Evolutionary conservation across 345 rosid genomes (phyloP).

Genomic region (Rhodomyrtus tomentosa): DNA sequence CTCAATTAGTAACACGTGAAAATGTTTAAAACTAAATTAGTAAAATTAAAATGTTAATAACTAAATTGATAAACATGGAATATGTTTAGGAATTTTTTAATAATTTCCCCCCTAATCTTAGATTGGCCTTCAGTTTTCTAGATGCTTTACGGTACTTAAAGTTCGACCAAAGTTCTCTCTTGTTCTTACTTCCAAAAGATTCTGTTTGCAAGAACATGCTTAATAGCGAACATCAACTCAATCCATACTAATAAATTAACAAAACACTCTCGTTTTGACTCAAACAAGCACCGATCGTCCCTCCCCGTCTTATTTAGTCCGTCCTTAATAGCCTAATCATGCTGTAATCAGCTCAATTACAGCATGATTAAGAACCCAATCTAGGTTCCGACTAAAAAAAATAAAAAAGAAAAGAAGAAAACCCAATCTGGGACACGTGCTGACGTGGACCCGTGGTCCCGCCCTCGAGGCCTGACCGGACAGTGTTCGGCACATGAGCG

Average conservation of each 20-base stretch:
- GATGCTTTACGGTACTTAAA: not conserved
- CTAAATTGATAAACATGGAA: too few species aligned
- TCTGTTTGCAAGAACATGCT: not conserved
- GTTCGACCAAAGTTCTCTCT: not conserved
- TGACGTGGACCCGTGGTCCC: too few species aligned
- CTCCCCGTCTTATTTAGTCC: too few species aligned
- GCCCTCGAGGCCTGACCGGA: not conserved
- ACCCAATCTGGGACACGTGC: too few species aligned
- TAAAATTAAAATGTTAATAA: too few species aligned
- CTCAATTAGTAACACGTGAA: too few species aligned
- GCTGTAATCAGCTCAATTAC: not conserved
- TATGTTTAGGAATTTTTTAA: too few species aligned
- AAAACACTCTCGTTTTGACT: not conserved
- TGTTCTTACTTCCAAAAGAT: not conserved
- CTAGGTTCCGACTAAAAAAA: too few species aligned
- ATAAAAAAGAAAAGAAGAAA: too few species aligned
- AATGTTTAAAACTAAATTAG: too few species aligned
- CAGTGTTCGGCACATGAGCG: slow-evolving; percentile 8
- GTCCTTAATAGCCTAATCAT: not conserved
- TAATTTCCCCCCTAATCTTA: not conserved
- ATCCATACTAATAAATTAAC: not conserved
- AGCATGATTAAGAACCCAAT: not conserved
- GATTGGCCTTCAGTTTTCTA: not conserved
- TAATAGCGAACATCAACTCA: not conserved
- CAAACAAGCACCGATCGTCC: not conserved